Percentiles rank a stretch among this genome's conserved stretches.
These are phyloP conservation scores for Schizothecium vesticola DNA, from an alignment of 495 filamentous ascomycete species.

Conservation along the genomic window DNA sequence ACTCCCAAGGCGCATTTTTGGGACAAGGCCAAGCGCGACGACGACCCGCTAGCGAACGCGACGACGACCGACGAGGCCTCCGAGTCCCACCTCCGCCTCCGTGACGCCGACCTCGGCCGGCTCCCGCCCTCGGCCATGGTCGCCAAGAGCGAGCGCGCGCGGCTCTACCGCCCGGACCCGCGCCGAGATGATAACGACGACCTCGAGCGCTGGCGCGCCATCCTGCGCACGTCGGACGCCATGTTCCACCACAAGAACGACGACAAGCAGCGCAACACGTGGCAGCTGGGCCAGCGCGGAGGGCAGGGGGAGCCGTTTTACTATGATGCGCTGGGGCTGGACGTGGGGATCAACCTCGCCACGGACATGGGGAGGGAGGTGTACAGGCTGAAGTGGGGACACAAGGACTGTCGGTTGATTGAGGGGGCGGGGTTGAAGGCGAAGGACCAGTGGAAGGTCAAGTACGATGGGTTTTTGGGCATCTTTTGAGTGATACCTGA, in stretches of 20 bases:
- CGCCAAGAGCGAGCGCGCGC: neutral
- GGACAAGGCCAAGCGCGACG: constrained; percentile 10
- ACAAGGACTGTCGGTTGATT: constrained; percentile 6
- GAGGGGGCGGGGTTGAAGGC: neutral
- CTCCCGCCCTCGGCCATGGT: constrained; percentile 1
- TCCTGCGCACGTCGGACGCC: constrained; percentile 12
- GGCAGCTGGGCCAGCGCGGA: constrained; percentile 53
- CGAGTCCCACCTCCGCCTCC: neutral
- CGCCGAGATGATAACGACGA: neutral
- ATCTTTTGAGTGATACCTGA: neutral
- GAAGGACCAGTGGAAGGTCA: neutral
- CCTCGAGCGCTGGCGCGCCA: constrained; percentile 4
- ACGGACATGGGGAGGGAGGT: constrained; percentile 11
- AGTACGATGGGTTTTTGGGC: neutral
- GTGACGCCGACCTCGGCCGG: neutral
- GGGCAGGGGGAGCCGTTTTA: constrained; percentile 59
- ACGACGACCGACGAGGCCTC: neutral
- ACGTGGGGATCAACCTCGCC: constrained; percentile 5
- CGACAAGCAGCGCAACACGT: constrained; percentile 48
- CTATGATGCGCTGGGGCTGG: constrained; percentile 34
- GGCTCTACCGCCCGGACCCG: neutral
- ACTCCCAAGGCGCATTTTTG: constrained; percentile 14
- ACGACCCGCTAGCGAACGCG: constrained; percentile 8
- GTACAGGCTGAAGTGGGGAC: constrained; percentile 15
- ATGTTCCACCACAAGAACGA: constrained; percentile 40